A percentile compares a stretch with the other conserved stretches of the same genome.
phyloP scores from a whole-genome alignment of 805 yeast species.

The Hanseniaspora singularis region DNA sequence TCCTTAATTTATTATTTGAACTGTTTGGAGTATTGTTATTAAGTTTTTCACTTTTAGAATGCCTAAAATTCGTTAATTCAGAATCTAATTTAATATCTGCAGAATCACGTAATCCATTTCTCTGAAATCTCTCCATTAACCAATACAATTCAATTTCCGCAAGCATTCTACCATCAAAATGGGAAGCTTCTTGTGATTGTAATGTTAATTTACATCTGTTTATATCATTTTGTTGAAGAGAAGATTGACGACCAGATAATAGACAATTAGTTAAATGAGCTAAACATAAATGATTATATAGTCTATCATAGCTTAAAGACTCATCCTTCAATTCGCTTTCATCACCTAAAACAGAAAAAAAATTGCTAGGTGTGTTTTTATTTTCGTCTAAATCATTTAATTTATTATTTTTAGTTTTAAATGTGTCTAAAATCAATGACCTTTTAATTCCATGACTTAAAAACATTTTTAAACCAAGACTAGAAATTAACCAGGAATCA shows the following conservation, averaged over 20 bases:
- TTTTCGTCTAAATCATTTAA: too few relatives aligned
- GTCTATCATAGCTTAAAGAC: slow-evolving; percentile 42
- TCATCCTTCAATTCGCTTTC: slow-evolving; percentile 33
- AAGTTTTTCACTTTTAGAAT: background rate
- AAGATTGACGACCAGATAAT: slow-evolving; percentile 52
- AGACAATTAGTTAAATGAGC: slow-evolving; percentile 58
- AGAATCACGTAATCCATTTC: slow-evolving; percentile 9
- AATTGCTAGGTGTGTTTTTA: background rate
- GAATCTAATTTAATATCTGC: slow-evolving; percentile 1
- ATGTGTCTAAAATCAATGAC: slow-evolving; percentile 4
- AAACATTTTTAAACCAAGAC: slow-evolving; percentile 42
- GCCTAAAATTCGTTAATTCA: background rate
- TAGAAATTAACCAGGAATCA: slow-evolving; percentile 62
- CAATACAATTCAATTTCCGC: slow-evolving; percentile 55
- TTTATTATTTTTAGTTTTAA: too few relatives aligned
- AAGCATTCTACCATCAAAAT: slow-evolving; percentile 73
- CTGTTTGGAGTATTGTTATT: background rate
- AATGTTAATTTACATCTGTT: slow-evolving; percentile 48
- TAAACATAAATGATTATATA: slow-evolving; percentile 61
- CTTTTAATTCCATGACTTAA: slow-evolving; percentile 8
- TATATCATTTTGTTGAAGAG: slow-evolving; percentile 47
- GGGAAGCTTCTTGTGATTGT: slow-evolving; percentile 49
- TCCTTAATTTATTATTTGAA: background rate
- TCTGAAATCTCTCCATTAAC: slow-evolving; percentile 13
- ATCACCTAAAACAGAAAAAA: slow-evolving; percentile 22